Evolutionary conservation across 495 filamentous ascomycete species (phyloP).

Genomic region (Umbilicaria muhlenbergii): DNA sequence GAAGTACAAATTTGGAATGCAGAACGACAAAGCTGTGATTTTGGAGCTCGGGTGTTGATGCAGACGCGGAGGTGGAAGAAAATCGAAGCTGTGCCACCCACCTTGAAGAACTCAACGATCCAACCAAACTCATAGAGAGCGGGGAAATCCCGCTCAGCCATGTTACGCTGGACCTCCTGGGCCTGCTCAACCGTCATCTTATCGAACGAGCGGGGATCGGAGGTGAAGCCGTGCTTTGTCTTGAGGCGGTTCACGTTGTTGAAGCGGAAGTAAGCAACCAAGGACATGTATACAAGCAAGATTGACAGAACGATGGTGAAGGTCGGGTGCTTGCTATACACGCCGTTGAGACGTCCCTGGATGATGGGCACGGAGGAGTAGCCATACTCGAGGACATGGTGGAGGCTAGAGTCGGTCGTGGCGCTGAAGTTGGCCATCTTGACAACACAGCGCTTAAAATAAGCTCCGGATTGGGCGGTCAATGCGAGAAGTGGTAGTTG

Average conservation of each 20-base stretch:
- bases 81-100: constrained; percentile 4
- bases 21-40: too few relatives aligned
- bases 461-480: too few relatives aligned
- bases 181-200: constrained; percentile 13
- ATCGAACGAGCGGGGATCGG: constrained; percentile 6
- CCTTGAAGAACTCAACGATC: constrained; percentile 14
- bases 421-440: too few relatives aligned
- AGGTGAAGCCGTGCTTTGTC: constrained; percentile 12
- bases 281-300: background rate
- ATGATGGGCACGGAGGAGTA: too few relatives aligned
- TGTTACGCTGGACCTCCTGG: constrained; percentile 13
- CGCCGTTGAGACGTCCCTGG: too few relatives aligned
- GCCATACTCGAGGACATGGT: too few relatives aligned
- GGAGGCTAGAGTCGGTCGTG: too few relatives aligned
- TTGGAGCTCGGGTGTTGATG: background rate
- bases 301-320: too few relatives aligned
- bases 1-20: too few relatives aligned
- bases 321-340: too few relatives aligned
- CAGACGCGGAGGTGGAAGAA: background rate
- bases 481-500: too few relatives aligned
- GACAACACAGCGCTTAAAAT: too few relatives aligned
- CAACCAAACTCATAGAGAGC: constrained; percentile 14
- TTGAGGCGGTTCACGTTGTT: constrained; percentile 10
- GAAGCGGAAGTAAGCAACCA: constrained; percentile 7
- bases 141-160: constrained; percentile 14